phyloP scores from a whole-genome alignment of 2,329 filamentous ascomycete genomes.

The Aspergillus sp. region DNA sequence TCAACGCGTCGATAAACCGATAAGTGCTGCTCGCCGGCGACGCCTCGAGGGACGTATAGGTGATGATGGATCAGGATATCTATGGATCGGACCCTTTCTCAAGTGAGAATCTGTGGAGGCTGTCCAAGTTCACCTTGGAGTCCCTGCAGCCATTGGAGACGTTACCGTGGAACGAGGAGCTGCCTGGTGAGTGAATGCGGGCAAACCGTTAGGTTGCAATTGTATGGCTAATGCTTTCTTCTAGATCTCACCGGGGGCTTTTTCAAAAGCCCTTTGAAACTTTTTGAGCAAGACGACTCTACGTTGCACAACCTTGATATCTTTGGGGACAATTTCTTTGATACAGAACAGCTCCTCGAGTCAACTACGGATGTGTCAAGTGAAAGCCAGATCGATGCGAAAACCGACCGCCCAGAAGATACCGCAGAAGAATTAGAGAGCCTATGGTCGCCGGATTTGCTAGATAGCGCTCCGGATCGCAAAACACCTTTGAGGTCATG shows the following conservation, averaged over 20 bases:
- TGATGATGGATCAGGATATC: conserved; percentile 23
- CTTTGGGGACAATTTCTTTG: conserved; percentile 20
- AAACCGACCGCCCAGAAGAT: conserved; percentile 14
- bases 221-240: not conserved
- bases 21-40: not conserved
- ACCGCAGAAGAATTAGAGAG: conserved; percentile 17
- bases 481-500: conserved; percentile 30
- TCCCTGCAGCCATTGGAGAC: conserved; percentile 31
- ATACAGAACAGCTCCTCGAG: conserved; percentile 13
- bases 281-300: conserved; percentile 18
- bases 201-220: not conserved
- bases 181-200: conserved; percentile 26
- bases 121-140: conserved; percentile 34
- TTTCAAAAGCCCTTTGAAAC: conserved; percentile 17
- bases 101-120: conserved; percentile 31
- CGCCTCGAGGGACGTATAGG: not conserved
- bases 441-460: conserved; percentile 30
- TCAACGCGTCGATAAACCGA: conserved; percentile 13
- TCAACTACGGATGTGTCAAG: conserved; percentile 15
- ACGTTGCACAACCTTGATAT: conserved; percentile 29
- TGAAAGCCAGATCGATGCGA: conserved; percentile 14
- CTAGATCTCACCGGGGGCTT: conserved; percentile 20
- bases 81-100: conserved; percentile 27
- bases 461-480: conserved; percentile 10
- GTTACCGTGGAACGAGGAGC: conserved; percentile 28